Base-by-base conservation (phyloP, 768 basidiomycete species). In the Boletus reticuloceps region DNA sequence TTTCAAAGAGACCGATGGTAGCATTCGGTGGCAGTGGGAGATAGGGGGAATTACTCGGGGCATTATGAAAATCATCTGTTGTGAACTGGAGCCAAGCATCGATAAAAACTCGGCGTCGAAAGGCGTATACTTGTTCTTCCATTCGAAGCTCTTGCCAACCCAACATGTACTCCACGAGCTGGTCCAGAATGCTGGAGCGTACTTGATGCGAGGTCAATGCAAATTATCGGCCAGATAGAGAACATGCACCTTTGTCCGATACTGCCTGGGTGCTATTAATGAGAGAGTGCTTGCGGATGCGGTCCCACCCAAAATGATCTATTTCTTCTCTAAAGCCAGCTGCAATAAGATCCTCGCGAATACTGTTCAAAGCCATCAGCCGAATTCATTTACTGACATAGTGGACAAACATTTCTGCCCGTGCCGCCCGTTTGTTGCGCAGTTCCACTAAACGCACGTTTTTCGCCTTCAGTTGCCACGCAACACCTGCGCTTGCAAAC, bases 281-380 rank as follows among this genome's bases (percentile, higher is more conserved):
- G 32, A 69, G 50, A 14, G 64, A 53, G 51, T 71, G 71, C 37
- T 55, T 65, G 56, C 67, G 59, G 17, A 70, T 63, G 22, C 67
- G 71, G 22, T 68, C 65, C 69, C 69, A 72, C 22, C 64, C 64
- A 53, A 71, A 66, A 59, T 61, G 39, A 40, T 67, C 59, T 4
- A 70, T 64, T 41, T 72, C 69, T 39, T 68, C 60, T 49, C 32
- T 31, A 27, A 71, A 70, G 8, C 64, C 65, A 19, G 50, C 16
- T 19, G 57, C 41, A 16, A 63, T 32, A 34, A 70, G 61, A 47
- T 27, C 39, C 16, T 59, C 50, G 34, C 22, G 59, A 16, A 70
- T 60, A 22, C 71, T 70, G 49, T 19, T 27, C 41, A 27, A 51
- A 32, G 14, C 4, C 27, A 16, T 70, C 32, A 57, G 51, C 42